Evolutionary conservation across 108 stramenopile species (phyloP).

Genomic region (Nannochloropsis gaditana): DNA sequence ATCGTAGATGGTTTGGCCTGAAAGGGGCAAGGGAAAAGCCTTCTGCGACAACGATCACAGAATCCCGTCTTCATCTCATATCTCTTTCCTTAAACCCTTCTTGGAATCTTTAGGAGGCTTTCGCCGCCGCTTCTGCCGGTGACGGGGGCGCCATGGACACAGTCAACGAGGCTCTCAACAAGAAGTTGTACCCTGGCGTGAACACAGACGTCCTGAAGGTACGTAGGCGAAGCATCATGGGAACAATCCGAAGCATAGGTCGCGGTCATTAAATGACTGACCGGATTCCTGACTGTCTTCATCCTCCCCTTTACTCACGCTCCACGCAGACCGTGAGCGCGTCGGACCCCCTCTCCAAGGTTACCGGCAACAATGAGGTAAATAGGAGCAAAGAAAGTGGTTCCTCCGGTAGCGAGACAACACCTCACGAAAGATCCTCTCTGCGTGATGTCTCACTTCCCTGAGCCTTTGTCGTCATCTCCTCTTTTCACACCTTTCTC

Average conservation of each 20-base stretch:
- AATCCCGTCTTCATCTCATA: neutral
- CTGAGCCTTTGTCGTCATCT: neutral
- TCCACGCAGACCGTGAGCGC: too few relatives aligned
- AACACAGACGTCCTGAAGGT: neutral
- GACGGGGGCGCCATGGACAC: conserved; percentile 1
- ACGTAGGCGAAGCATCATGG: neutral
- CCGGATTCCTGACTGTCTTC: too few relatives aligned
- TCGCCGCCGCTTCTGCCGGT: neutral
- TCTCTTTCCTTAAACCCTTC: neutral
- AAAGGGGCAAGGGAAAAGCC: too few relatives aligned
- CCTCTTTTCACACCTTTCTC: neutral
- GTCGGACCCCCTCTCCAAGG: too few relatives aligned
- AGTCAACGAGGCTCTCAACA: neutral
- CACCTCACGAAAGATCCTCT: too few relatives aligned
- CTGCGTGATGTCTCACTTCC: neutral
- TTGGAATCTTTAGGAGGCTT: neutral
- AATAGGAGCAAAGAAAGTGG: neutral
- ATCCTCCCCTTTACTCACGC: too few relatives aligned
- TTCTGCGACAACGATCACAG: too few relatives aligned
- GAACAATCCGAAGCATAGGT: too few relatives aligned
- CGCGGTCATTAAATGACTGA: too few relatives aligned
- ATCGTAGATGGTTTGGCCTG: too few relatives aligned
- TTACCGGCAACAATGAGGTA: neutral
- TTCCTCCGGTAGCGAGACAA: neutral
- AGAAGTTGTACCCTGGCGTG: conserved; percentile 4